Conservation (phyloP, 106 monocot genomes). For the Acorus gramineus region DNA sequence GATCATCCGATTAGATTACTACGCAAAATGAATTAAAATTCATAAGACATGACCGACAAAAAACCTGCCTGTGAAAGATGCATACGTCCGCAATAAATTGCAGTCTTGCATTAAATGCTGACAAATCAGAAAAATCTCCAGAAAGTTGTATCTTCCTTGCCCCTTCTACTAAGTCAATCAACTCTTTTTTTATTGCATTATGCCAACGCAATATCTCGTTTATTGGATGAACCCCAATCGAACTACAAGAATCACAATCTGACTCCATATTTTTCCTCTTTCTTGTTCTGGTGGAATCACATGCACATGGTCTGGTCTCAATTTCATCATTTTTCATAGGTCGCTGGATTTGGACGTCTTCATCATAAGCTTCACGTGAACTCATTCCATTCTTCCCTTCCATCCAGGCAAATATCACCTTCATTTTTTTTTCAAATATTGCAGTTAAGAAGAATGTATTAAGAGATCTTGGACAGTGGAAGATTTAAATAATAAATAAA, state of each 20-base stretch:
- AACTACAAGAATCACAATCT: constrained; percentile 12
- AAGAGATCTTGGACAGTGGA: too few relatives aligned
- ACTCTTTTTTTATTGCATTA: constrained; percentile 79
- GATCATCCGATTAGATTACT: too few relatives aligned
- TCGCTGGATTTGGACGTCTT: not conserved
- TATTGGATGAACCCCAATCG: constrained; percentile 48
- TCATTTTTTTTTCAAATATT: constrained; percentile 8
- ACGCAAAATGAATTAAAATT: not conserved
- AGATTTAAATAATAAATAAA: not conserved
- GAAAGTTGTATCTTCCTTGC: constrained; percentile 83
- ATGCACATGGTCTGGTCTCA: constrained; percentile 18
- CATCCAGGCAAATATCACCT: constrained; percentile 97
- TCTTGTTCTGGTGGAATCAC: constrained; percentile 28
- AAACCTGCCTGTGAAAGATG: constrained; percentile 80
- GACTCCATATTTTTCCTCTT: constrained; percentile 61
- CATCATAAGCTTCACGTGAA: not conserved
- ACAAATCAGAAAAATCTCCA: constrained; percentile 70
- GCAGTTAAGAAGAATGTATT: constrained; percentile 1
- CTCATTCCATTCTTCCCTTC: constrained; percentile 32
- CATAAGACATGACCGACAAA: not conserved
- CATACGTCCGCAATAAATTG: constrained; percentile 98
- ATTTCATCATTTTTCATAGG: constrained; percentile 7
- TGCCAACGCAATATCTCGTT: constrained; percentile 97
- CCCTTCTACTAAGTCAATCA: constrained; percentile 73
- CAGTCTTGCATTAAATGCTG: constrained; percentile 74